Evolutionary conservation across 2,329 filamentous ascomycete genomes (phyloP).

Genomic region (Aspergillus latus): DNA sequence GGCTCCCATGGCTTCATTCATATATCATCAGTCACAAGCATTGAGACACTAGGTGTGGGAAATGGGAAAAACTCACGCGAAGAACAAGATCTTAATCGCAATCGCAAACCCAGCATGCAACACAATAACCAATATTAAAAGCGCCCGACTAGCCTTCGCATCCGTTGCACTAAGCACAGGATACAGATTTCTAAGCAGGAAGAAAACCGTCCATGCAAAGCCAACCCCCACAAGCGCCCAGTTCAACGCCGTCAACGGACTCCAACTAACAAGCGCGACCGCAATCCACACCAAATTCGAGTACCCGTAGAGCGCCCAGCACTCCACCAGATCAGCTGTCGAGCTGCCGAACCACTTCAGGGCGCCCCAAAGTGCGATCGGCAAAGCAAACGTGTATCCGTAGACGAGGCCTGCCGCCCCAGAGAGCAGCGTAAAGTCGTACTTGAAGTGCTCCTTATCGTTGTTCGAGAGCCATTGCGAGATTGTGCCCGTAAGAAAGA

Average conservation of each 20-base stretch:
- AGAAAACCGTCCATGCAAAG: constrained; percentile 77
- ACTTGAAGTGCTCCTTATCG: constrained; percentile 71
- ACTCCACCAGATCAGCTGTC: constrained; percentile 88
- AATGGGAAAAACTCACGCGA: constrained; percentile 58
- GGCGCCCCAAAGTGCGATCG: constrained; percentile 79
- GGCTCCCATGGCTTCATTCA: constrained; percentile 59
- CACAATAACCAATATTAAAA: constrained; percentile 78
- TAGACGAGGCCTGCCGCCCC: constrained; percentile 91
- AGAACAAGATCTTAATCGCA: constrained; percentile 96
- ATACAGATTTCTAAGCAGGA: constrained; percentile 82
- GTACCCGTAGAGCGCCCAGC: constrained; percentile 94
- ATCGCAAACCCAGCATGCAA: constrained; percentile 88
- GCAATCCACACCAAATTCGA: constrained; percentile 96
- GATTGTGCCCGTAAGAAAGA: constrained; percentile 94
- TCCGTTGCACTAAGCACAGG: constrained; percentile 92
- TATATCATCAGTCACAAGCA: constrained; percentile 13
- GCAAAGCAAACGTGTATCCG: constrained; percentile 88
- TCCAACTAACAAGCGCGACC: constrained; percentile 89
- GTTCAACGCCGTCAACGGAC: constrained; percentile 80
- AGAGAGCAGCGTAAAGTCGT: constrained; percentile 86
- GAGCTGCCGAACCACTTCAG: constrained; percentile 95
- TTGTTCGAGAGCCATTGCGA: constrained; percentile 78
- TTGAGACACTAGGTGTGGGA: background rate
- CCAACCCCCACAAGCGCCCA: constrained; percentile 90
- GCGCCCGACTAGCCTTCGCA: constrained; percentile 81